Evolutionary conservation across 805 yeast species (phyloP), one percentile per base, ranked within the genome.

Genomic region (Candida adriatica): DNA sequence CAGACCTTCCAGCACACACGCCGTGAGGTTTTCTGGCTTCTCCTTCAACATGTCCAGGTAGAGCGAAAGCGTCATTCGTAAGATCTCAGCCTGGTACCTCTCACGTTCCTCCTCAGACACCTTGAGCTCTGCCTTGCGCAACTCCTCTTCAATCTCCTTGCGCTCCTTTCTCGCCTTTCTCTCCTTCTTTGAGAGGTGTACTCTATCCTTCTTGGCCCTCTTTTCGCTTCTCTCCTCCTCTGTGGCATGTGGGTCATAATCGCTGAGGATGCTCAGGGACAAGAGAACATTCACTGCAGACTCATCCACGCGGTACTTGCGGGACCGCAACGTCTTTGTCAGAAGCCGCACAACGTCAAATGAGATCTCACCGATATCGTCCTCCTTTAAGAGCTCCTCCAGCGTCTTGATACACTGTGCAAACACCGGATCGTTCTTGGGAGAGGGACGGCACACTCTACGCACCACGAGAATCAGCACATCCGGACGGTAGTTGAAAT

Each of bases 81-180:
- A 64, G 5, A 87, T 79, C 45, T 86, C 87, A 0, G 92, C 81
- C 58, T 92, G 98, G 48, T 69, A 73, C 42, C 73, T 70, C 49
- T 86, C 95, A 43, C 96, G 67, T 58, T 90, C 90, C 55, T 88
- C 92, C 5, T 77, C 79, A 3, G 95, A 80, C 4, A 92, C 79
- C 2, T 88, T 81, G 39, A 76, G 80, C 55, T 92, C 95, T 6
- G 97, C 97, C 41, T 65, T 70, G 43, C 79, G 68, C 75, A 87
- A 66, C 59, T 92, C 98, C 49, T 83, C 85, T 39, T 90, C 97
- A 37, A 92, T 90, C 43, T 69, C 75, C 46, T 81, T 83, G 48
- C 80, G 66, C 52, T 90, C 97, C 54, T 88, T 88, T 41, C 94
- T 71, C 13, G 75, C 80, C 49, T 92, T 92, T 46, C 83, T 70